Percentiles rank a stretch among this genome's conserved stretches.
phyloP scores from a whole-genome alignment of 352 stramenopile genomes.

The Phytophthora sansomeana region DNA sequence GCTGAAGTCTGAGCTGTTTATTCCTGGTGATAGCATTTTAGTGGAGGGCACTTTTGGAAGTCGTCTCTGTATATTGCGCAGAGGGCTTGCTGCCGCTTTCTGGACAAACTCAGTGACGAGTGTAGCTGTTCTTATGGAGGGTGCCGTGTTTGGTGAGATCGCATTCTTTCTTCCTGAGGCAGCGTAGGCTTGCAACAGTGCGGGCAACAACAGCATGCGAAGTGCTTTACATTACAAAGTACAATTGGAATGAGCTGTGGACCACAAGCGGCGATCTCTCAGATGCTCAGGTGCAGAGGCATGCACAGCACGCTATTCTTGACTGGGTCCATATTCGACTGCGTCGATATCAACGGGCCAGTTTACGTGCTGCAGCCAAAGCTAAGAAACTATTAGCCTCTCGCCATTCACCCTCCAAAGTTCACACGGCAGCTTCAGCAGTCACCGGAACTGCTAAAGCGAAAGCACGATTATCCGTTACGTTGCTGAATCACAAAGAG shows the following conservation, averaged over 20 bases:
- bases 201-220: constrained; percentile 68
- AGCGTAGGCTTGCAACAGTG: constrained; percentile 71
- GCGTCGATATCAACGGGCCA: constrained; percentile 46
- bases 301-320: constrained; percentile 64
- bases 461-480: constrained; percentile 17
- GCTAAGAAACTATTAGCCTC: constrained; percentile 37
- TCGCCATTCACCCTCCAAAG: constrained; percentile 3
- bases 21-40: constrained; percentile 72
- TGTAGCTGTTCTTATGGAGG: constrained; percentile 67
- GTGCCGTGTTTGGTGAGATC: constrained; percentile 74
- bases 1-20: constrained; percentile 71
- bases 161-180: constrained; percentile 68
- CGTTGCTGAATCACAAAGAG: constrained; percentile 12
- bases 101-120: constrained; percentile 60
- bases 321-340: constrained; percentile 62
- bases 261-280: constrained; percentile 35
- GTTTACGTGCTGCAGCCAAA: constrained; percentile 52
- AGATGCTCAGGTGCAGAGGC: constrained; percentile 58
- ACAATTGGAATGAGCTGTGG: constrained; percentile 75
- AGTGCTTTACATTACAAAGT: constrained; percentile 67
- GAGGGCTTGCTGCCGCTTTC: constrained; percentile 60
- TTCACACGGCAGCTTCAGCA: constrained; percentile 8
- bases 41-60: constrained; percentile 65
- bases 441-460: constrained; percentile 18
- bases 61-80: constrained; percentile 65